These are phyloP conservation scores for Pigoraptor vietnamica DNA, from an alignment of 78 protist genomes.

Conservation along the genomic window DNA sequence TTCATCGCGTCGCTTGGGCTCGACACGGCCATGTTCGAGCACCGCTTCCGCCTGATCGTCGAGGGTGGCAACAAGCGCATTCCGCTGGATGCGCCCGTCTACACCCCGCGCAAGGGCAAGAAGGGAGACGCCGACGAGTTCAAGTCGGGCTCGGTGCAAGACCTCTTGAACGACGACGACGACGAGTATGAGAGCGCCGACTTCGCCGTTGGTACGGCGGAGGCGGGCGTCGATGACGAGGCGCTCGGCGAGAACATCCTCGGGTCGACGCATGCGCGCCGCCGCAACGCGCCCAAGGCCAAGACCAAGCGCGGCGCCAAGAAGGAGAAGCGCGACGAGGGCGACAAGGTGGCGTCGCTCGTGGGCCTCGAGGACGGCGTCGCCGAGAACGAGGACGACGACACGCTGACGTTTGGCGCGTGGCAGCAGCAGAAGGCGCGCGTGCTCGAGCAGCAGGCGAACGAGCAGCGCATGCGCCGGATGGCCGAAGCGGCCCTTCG, in stretches of 20 bases:
- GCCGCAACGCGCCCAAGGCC: no score
- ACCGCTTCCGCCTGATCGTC: background rate
- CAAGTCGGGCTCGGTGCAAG: no score
- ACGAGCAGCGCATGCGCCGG: background rate
- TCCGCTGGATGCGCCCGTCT: background rate
- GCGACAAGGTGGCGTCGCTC: background rate
- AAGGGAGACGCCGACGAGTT: no score
- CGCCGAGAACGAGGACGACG: background rate
- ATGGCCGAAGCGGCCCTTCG: background rate
- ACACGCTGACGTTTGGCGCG: background rate
- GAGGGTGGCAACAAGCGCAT: background rate
- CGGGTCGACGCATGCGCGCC: no score
- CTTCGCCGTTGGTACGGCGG: no score
- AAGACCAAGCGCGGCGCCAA: no score
- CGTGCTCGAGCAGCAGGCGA: background rate
- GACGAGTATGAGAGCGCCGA: no score
- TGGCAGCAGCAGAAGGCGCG: background rate
- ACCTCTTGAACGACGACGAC: no score
- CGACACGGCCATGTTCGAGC: background rate
- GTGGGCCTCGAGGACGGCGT: background rate
- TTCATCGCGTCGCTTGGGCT: background rate
- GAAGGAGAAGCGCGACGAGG: background rate
- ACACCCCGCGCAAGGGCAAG: no score
- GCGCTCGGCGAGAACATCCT: no score
- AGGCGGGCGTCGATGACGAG: no score